A percentile compares a stretch with the other conserved stretches of the same genome.
phyloP scores from a whole-genome alignment of 192 early-diverging fungal genomes.

The Chytriomyces sp. region DNA sequence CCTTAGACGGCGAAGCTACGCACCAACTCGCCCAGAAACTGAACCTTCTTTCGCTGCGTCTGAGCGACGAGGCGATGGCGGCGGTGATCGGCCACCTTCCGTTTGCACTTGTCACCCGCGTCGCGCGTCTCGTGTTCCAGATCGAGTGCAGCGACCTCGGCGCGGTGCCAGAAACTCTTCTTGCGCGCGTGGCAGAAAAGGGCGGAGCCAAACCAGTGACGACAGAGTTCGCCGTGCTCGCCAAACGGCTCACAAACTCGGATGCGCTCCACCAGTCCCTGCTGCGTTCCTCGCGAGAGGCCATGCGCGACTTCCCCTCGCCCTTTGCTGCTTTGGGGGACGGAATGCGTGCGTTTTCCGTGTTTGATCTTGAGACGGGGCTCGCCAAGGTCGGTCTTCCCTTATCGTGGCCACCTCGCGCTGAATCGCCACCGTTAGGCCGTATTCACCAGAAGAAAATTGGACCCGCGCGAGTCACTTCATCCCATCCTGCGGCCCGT shows the following conservation, averaged over 20 bases:
- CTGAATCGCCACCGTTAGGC: background rate
- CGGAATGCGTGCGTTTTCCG: background rate
- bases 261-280: conserved; percentile 6
- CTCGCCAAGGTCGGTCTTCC: background rate
- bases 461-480: background rate
- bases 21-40: background rate
- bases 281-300: background rate
- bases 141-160: background rate
- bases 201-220: background rate
- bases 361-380: conserved; percentile 13
- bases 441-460: conserved; percentile 3
- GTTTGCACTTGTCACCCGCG: background rate
- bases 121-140: background rate
- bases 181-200: background rate
- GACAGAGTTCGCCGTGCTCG: background rate
- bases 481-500: conserved; percentile 4
- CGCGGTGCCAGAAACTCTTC: background rate
- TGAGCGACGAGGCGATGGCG: background rate
- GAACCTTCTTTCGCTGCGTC: background rate
- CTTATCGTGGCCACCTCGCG: background rate
- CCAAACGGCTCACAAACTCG: background rate
- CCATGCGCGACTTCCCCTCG: conserved; percentile 3
- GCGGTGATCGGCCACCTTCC: background rate
- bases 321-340: background rate
- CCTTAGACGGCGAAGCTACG: background rate